Percentiles rank a stretch among this genome's conserved stretches.
Conservation (phyloP, 805 yeast species). For the Wickerhamomyces hampshirensis region DNA sequence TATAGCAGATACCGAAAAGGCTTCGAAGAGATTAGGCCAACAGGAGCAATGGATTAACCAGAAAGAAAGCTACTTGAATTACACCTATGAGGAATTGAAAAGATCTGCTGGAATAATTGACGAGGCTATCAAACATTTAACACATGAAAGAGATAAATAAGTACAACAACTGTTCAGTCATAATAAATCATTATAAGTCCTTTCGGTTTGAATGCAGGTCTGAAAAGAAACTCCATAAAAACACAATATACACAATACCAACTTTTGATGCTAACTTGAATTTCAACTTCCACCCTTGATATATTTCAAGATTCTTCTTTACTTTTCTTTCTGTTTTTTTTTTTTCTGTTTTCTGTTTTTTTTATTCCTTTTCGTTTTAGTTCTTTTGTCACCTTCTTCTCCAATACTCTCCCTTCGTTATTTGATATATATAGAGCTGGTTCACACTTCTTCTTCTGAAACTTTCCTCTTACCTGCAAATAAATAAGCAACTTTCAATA, state of each 20-base stretch:
- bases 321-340: neutral
- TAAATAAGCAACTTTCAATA: too few relatives aligned
- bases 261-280: neutral
- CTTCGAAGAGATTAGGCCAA: slow-evolving; percentile 11
- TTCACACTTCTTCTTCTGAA: too few relatives aligned
- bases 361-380: too few relatives aligned
- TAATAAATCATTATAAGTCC: too few relatives aligned
- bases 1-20: slow-evolving; percentile 20
- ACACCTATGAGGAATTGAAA: slow-evolving; percentile 17
- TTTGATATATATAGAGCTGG: too few relatives aligned
- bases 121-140: slow-evolving; percentile 18
- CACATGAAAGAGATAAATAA: neutral
- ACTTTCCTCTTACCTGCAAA: too few relatives aligned
- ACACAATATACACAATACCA: too few relatives aligned
- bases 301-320: neutral
- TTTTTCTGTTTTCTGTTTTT: neutral
- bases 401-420: too few relatives aligned
- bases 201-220: too few relatives aligned
- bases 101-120: slow-evolving; percentile 23
- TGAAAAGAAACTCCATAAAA: too few relatives aligned
- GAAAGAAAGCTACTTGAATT: slow-evolving; percentile 18
- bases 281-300: neutral
- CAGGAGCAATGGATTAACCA: slow-evolving; percentile 22
- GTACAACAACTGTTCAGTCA: neutral
- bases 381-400: too few relatives aligned